Base-by-base conservation (phyloP, 75 land plant genomes). In the Selaginella tamariscina region DNA sequence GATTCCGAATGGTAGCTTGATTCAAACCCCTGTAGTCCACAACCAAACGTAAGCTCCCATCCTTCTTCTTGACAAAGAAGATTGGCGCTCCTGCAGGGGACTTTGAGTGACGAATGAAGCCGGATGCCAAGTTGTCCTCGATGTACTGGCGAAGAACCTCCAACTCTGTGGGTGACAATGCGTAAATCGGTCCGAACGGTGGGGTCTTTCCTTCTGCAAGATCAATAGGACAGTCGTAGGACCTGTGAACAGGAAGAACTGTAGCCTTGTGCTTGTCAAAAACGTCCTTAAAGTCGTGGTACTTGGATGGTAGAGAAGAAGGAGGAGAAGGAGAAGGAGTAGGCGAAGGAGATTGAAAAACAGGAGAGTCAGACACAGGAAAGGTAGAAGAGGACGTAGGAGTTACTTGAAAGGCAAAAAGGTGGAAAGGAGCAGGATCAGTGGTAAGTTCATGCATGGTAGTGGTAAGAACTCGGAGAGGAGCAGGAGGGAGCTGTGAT, bases 41-140 rank as follows among this genome's bases (percentile, higher is more conserved):
- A 23, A 59, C 62, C n/a, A 59, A n/a, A 2, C n/a, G 62, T n/a
- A 59, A 59, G 23, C 24, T 23, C 23, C 26, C 26, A 59, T 59
- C 62, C 26, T 59, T 59, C 62, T 59, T 59, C 62, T 59, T 59
- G 62, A 59, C 62, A 27, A 59, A 59, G 62, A n/a, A 59, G 62
- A 59, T n/a, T 9, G 21, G 62, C 23, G 21, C 62, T 21, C 62
- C 62, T 8, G 21, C 62, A 5, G 62, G 62, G 21, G 62, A 59
- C 62, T 59, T 8, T 8, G 62, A 59, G 23, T 59, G 62, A 2
- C n/a, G 21, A 27, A 59, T 59, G 62, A 8, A 59, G n/a, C 26
- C 62, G 8, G 62, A 59, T 2, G 62, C 62, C 8, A 59, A 23
- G 62, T 59, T 59, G 9, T 59, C n/a, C 8, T 59, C 62, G 8